Percentiles rank a stretch among this genome's conserved stretches.
These are phyloP conservation scores for Williopsis jadinii DNA, from an alignment of 1,139 yeast species.

Conservation along the genomic window DNA sequence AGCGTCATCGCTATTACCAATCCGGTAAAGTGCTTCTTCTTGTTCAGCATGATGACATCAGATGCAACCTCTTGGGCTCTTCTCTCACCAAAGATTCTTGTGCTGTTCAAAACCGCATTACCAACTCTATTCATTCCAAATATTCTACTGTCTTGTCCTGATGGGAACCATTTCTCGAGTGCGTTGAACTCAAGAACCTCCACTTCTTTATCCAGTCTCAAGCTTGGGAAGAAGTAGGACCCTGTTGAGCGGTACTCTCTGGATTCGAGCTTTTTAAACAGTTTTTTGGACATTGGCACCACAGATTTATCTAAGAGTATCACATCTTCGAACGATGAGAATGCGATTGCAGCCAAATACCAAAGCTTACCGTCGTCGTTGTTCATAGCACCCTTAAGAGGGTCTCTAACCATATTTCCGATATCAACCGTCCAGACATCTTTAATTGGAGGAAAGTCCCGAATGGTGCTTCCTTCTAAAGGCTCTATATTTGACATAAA, in stretches of 20 bases:
- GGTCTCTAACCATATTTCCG: too few species aligned
- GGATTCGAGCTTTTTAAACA: slow-evolving; percentile 22
- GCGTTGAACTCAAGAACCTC: slow-evolving; percentile 23
- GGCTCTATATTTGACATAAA: neutral
- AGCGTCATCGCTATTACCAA: slow-evolving; percentile 40
- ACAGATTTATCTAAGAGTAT: slow-evolving; percentile 46
- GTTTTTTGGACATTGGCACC: slow-evolving; percentile 35
- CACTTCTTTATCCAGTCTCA: slow-evolving; percentile 25
- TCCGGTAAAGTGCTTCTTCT: slow-evolving; percentile 32
- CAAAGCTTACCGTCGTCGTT: too few species aligned
- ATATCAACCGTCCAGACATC: slow-evolving; percentile 6
- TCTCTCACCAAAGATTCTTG: neutral
- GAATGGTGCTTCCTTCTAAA: neutral
- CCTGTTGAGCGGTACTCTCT: slow-evolving; percentile 26
- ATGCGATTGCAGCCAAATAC: slow-evolving; percentile 10
- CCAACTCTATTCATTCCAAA: slow-evolving; percentile 34
- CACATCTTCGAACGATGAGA: slow-evolving; percentile 43
- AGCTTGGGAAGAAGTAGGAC: slow-evolving; percentile 30
- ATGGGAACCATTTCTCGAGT: slow-evolving; percentile 37
- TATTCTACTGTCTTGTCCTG: slow-evolving; percentile 21
- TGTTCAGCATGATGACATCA: slow-evolving; percentile 42
- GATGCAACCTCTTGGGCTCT: slow-evolving; percentile 35
- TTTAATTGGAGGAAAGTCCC: slow-evolving; percentile 5
- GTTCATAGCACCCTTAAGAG: too few species aligned
- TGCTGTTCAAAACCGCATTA: neutral